phyloP scores from a whole-genome alignment of 1,284 basidiomycete genomes.

The Sanghuangporus weigelae region DNA sequence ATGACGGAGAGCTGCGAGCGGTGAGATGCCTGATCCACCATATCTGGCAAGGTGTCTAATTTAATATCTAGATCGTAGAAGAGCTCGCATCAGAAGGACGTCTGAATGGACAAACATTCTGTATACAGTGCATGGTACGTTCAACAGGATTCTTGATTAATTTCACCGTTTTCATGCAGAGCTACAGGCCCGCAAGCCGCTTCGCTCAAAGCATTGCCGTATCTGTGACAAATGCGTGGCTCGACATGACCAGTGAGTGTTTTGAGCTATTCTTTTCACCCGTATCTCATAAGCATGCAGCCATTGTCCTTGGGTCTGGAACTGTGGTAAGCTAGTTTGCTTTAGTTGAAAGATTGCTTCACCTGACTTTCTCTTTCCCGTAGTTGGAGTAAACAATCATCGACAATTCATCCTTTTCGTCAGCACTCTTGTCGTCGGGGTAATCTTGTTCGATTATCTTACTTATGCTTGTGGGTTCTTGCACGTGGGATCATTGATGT shows the following conservation, averaged over 20 bases:
- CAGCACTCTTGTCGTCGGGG: slow-evolving; percentile 74
- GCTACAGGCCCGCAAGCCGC: slow-evolving; percentile 76
- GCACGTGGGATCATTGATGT: slow-evolving; percentile 1
- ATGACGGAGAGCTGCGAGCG: slow-evolving; percentile 78
- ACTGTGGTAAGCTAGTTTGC: slow-evolving; percentile 66
- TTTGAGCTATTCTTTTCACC: neutral
- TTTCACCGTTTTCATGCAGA: neutral
- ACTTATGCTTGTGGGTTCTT: slow-evolving; percentile 67
- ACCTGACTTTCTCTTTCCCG: neutral
- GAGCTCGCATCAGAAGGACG: slow-evolving; percentile 83
- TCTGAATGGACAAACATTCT: slow-evolving; percentile 94
- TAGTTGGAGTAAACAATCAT: slow-evolving; percentile 93
- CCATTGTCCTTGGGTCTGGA: slow-evolving; percentile 99
- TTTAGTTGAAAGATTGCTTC: neutral
- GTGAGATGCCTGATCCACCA: slow-evolving; percentile 35
- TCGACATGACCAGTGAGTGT: slow-evolving; percentile 82
- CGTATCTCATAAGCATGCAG: slow-evolving; percentile 34
- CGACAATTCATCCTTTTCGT: slow-evolving; percentile 94
- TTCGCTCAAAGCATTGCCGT: slow-evolving; percentile 94
- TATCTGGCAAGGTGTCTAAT: slow-evolving; percentile 11
- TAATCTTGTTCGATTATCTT: slow-evolving; percentile 78
- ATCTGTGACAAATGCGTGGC: slow-evolving; percentile 89
- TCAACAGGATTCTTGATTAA: neutral
- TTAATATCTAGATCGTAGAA: slow-evolving; percentile 65
- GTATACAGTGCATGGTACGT: slow-evolving; percentile 85